Evolutionary conservation across 1,284 basidiomycete species (phyloP), one percentile per base, ranked within the genome.

Genomic region (Puccinia novopanici): DNA sequence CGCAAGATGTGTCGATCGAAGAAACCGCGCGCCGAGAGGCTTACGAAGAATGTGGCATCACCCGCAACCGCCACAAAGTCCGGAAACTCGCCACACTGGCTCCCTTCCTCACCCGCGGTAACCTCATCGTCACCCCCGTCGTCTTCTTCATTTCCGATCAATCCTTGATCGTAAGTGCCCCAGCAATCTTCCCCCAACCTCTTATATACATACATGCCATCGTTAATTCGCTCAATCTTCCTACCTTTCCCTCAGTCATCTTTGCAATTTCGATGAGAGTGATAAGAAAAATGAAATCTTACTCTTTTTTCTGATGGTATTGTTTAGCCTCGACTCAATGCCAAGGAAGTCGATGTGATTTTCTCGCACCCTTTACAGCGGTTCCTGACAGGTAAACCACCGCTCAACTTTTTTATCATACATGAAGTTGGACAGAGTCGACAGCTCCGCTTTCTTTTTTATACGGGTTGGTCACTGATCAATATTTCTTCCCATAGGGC

Each of bases 101-200:
- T 0, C 75, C 75, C 52, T 77, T 77, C 30, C 52, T 77, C 22
- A 68, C n/a, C 48, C 59, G 75, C 12, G 75, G 75, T 34, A 67
- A 67, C 48, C 54, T 77, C 24, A 77, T 77, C 52, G 75, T 77
- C 63, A 77, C 75, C 22, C 75, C 75, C 13, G 37, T 77, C 37
- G 75, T 77, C 27, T 77, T 65, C 48, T 77, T 77, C 63, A 77
- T 77, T 40, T 4, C 75, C 59, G 75, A 77, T 42, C 75, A 67
- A 65, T 54, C 75, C 17, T 42, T 77, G 27, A 77, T 77, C 48
- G 75, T 77, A 9, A 17, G 12, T 13, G 13, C 17, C 30, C 30
- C 4, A 10, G 30, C 67, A 50, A 15, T 48, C 48, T 70, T 42
- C 40, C 15, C n/a, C n/a, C 40, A 15, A 19, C 22, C 30, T 4